Evolutionary conservation across 176 grass and related monocot genomes (phyloP).

Genomic region (Areca catechu): DNA sequence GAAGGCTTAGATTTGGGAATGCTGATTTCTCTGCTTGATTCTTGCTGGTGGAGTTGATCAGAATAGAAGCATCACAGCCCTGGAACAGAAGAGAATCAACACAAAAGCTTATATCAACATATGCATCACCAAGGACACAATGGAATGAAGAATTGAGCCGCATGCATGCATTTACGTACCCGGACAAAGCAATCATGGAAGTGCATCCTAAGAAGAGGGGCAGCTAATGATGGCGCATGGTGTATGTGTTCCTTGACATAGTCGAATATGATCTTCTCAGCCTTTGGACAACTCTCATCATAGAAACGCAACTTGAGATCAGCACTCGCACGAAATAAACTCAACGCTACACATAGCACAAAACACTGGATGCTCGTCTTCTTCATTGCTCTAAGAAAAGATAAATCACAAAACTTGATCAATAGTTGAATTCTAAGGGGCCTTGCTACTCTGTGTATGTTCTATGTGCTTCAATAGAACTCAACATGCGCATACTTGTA

Average conservation of each 20-base stretch:
- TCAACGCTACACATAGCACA: neutral
- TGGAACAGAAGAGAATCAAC: neutral
- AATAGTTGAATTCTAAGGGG: too few relatives aligned
- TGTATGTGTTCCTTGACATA: slow-evolving; percentile 15
- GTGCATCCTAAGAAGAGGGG: slow-evolving; percentile 21
- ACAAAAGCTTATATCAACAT: too few relatives aligned
- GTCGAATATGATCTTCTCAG: slow-evolving; percentile 15
- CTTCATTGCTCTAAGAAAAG: neutral
- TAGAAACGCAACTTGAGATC: slow-evolving; percentile 17
- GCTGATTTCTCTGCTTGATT: slow-evolving; percentile 17
- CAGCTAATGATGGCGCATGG: slow-evolving; percentile 3
- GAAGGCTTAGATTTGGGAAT: slow-evolving; percentile 12
- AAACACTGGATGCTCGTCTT: neutral
- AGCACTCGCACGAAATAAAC: slow-evolving; percentile 3
- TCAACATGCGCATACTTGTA: too few relatives aligned
- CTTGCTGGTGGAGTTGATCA: slow-evolving; percentile 9
- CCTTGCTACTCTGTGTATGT: too few relatives aligned
- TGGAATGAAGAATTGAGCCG: too few relatives aligned
- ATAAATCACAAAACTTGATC: too few relatives aligned
- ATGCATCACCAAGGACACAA: too few relatives aligned
- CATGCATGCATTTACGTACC: neutral
- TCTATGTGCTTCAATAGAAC: too few relatives aligned
- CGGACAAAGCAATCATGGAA: slow-evolving; percentile 25
- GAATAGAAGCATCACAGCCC: slow-evolving; percentile 20
- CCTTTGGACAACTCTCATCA: slow-evolving; percentile 5